These are phyloP conservation scores for Colletotrichum lini DNA, from an alignment of 2,329 filamentous ascomycete species.

Conservation along the genomic window DNA sequence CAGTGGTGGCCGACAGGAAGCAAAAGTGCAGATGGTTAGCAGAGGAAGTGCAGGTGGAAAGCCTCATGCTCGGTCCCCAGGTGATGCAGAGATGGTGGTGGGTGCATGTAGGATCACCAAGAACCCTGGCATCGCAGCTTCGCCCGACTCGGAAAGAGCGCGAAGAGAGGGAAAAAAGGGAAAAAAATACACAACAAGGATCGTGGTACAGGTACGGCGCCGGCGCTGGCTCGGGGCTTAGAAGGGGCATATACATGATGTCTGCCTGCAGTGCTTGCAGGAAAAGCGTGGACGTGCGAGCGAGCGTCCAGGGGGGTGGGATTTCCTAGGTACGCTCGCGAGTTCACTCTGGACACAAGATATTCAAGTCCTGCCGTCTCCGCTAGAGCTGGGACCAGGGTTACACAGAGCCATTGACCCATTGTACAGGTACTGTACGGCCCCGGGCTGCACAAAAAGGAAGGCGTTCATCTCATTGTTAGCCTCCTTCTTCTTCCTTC, in stretches of 20 bases:
- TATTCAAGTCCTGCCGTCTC: background rate
- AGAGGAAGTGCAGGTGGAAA: background rate
- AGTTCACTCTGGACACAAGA: background rate
- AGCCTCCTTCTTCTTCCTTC: background rate
- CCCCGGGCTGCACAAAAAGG: background rate
- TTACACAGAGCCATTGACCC: background rate
- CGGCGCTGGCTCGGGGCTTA: slow-evolving; percentile 19
- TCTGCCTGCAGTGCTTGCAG: slow-evolving; percentile 1
- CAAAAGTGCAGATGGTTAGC: background rate
- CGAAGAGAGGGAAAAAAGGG: background rate
- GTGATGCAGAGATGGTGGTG: background rate
- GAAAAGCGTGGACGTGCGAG: background rate
- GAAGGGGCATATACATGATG: slow-evolving; percentile 10
- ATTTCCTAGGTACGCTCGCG: no score
- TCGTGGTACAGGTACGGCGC: slow-evolving; percentile 20
- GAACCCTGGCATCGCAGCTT: slow-evolving; percentile 5
- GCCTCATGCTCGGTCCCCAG: slow-evolving; percentile 16
- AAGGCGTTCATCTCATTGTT: background rate
- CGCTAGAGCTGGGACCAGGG: background rate
- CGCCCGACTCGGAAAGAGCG: slow-evolving; percentile 9
- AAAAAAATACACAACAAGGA: no score
- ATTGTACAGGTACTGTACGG: slow-evolving; percentile 3
- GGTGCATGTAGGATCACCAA: slow-evolving; percentile 25
- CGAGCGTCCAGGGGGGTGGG: no score
- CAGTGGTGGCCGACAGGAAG: slow-evolving; percentile 9